phyloP scores from a whole-genome alignment of 148 eudicot genomes.

The Fagopyrum tataricum region DNA sequence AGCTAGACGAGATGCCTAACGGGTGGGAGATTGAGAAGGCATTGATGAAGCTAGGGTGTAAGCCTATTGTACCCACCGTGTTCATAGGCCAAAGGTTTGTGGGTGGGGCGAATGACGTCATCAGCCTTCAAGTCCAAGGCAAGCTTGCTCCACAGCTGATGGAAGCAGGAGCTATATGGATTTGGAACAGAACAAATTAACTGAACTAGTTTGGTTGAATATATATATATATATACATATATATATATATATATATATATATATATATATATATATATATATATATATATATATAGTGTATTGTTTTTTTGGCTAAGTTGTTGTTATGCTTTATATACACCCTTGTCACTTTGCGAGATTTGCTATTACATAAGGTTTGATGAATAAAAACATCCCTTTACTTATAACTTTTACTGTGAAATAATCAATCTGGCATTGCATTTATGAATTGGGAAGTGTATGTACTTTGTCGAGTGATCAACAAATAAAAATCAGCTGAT shows the following conservation, averaged over 20 bases:
- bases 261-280: too few relatives aligned
- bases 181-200: not conserved
- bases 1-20: constrained; percentile 39
- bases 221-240: too few relatives aligned
- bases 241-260: too few relatives aligned
- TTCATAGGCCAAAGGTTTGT: not conserved
- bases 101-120: not conserved
- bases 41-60: constrained; percentile 23
- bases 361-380: not conserved
- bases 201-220: not conserved
- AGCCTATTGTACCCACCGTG: constrained; percentile 23
- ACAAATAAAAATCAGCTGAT: too few relatives aligned
- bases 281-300: too few relatives aligned
- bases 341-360: not conserved
- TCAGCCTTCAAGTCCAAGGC: too few relatives aligned
- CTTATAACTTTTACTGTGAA: too few relatives aligned
- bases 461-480: too few relatives aligned
- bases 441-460: too few relatives aligned
- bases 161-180: too few relatives aligned
- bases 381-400: not conserved
- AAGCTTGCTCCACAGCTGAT: too few relatives aligned
- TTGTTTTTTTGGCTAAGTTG: not conserved
- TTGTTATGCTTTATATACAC: not conserved
- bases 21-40: constrained; percentile 40
- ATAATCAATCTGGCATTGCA: too few relatives aligned